Evolutionary conservation across 192 early-diverging fungal species (phyloP).

Genomic region (Glomus cerebriforme): DNA sequence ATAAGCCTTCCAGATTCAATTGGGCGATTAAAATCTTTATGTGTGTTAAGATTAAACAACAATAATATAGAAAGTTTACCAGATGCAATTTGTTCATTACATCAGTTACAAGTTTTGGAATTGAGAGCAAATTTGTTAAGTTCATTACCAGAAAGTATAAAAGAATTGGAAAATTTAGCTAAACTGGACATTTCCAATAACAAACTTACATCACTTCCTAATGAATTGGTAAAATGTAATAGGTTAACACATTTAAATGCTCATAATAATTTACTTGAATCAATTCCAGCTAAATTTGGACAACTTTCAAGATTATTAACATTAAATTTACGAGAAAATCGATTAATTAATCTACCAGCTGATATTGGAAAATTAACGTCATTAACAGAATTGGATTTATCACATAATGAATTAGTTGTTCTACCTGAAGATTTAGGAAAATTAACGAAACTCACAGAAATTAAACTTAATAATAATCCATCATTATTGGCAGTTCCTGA

Average conservation of each 20-base stretch:
- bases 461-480: conserved; percentile 49
- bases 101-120: conserved; percentile 43
- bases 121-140: conserved; percentile 43
- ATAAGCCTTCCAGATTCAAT: conserved; percentile 44
- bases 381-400: conserved; percentile 54
- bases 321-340: conserved; percentile 54
- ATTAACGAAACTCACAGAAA: conserved; percentile 42
- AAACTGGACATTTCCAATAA: conserved; percentile 61
- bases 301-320: conserved; percentile 44
- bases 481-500: conserved; percentile 36
- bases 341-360: conserved; percentile 43
- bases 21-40: conserved; percentile 41
- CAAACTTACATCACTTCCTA: conserved; percentile 43
- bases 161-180: conserved; percentile 48
- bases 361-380: conserved; percentile 44
- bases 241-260: conserved; percentile 47
- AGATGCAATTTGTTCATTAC: conserved; percentile 43
- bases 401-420: conserved; percentile 48
- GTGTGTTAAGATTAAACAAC: conserved; percentile 41
- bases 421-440: conserved; percentile 50
- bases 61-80: conserved; percentile 43
- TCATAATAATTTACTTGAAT: conserved; percentile 49
- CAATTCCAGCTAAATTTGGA: conserved; percentile 51
- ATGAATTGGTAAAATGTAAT: conserved; percentile 37
- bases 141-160: conserved; percentile 43